Evolutionary conservation across 768 basidiomycete species (phyloP).

Genomic region (Agaricus subrufescens): DNA sequence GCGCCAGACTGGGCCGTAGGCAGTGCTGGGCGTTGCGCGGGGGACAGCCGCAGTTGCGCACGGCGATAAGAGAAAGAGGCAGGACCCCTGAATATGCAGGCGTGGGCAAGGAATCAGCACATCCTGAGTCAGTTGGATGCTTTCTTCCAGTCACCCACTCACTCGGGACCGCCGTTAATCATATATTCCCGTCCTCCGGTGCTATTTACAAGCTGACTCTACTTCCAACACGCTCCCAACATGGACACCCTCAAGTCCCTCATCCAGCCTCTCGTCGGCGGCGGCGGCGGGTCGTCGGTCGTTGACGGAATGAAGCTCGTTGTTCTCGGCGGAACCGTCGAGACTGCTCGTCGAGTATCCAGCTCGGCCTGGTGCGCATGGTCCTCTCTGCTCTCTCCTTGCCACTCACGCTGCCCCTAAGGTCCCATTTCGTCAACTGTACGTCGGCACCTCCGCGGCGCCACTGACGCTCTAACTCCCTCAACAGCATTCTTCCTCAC

Average conservation of each 20-base stretch:
- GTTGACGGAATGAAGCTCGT: conserved; percentile 90
- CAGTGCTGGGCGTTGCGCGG: too few relatives aligned
- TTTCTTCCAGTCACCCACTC: too few relatives aligned
- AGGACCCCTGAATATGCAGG: too few relatives aligned
- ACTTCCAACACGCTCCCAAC: neutral
- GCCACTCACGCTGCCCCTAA: conserved; percentile 18
- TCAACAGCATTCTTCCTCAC: conserved; percentile 77
- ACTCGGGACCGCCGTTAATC: too few relatives aligned
- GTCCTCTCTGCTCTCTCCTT: conserved; percentile 8
- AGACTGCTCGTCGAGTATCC: conserved; percentile 77
- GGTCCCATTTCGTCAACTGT: conserved; percentile 89
- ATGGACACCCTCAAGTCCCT: conserved; percentile 84
- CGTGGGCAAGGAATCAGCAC: too few relatives aligned
- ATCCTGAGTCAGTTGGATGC: too few relatives aligned
- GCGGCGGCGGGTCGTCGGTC: conserved; percentile 70
- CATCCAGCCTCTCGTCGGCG: conserved; percentile 75
- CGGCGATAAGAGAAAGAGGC: too few relatives aligned
- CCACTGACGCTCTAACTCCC: conserved; percentile 14
- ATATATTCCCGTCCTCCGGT: neutral
- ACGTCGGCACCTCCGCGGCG: conserved; percentile 25
- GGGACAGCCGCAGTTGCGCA: too few relatives aligned
- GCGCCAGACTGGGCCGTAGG: too few relatives aligned
- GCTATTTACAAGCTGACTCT: conserved; percentile 6
- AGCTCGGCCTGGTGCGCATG: conserved; percentile 71
- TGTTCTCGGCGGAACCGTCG: conserved; percentile 83